Percentiles rank a stretch among this genome's conserved stretches.
Evolutionary conservation across 2,329 filamentous ascomycete species (phyloP).

Genomic region (Fusarium aywerte): DNA sequence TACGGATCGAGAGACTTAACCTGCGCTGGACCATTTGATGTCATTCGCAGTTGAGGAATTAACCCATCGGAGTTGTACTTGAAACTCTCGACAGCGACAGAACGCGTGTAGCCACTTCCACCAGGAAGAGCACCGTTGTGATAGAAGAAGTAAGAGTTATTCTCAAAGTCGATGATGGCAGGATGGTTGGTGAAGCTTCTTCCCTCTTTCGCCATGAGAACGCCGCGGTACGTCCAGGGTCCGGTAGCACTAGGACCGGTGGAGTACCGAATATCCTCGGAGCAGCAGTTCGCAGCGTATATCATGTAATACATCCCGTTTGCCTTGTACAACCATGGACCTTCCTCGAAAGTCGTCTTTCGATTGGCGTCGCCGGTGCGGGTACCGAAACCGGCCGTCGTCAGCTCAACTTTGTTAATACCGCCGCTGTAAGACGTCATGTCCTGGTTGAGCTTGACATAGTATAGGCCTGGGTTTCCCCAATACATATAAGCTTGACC

Average conservation of each 20-base stretch:
- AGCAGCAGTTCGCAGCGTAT: conserved; percentile 50
- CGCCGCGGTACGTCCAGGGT: conserved; percentile 10
- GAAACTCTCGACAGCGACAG: conserved; percentile 15
- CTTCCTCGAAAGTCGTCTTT: conserved; percentile 52
- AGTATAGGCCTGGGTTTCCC: conserved; percentile 52
- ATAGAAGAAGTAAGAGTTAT: conserved; percentile 15
- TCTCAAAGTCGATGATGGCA: conserved; percentile 4
- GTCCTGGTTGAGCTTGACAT: conserved; percentile 49
- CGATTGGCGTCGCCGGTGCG: conserved; percentile 1
- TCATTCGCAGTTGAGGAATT: conserved; percentile 3
- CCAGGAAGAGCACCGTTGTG: conserved; percentile 13
- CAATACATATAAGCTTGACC: conserved; percentile 53
- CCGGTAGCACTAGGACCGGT: conserved; percentile 9
- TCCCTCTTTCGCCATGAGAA: not conserved
- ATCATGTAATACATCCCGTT: conserved; percentile 53
- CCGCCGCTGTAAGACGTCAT: conserved; percentile 46
- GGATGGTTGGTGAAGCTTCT: conserved; percentile 18
- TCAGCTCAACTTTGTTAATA: not conserved
- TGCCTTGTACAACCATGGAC: conserved; percentile 53
- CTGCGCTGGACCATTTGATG: not conserved
- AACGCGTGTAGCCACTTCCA: not conserved
- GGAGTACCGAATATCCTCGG: conserved; percentile 17
- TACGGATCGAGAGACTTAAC: not conserved
- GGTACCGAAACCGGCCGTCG: not conserved
- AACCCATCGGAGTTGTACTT: not conserved